These are phyloP conservation scores for Pelargonium cotyledonis DNA, from an alignment of 441 rosid species.

Conservation along the genomic window DNA sequence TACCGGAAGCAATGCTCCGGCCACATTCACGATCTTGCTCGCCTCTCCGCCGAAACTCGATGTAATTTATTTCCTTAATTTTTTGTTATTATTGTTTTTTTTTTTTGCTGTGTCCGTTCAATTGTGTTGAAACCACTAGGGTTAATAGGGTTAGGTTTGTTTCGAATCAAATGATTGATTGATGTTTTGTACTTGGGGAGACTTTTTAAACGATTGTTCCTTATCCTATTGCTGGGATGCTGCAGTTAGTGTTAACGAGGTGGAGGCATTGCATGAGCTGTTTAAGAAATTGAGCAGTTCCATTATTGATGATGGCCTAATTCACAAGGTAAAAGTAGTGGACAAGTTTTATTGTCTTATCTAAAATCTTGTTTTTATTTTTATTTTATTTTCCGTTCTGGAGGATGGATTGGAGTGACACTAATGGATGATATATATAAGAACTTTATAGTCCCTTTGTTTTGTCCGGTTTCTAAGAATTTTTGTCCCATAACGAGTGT, in stretches of 20 bases:
- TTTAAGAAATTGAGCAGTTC: slow-evolving; percentile 70
- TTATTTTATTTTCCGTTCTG: background rate
- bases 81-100: background rate
- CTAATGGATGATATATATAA: too few relatives aligned
- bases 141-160: too few relatives aligned
- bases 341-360: background rate
- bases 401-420: too few relatives aligned
- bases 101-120: too few relatives aligned
- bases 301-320: slow-evolving; percentile 62
- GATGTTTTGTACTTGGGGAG: background rate
- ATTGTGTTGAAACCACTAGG: too few relatives aligned
- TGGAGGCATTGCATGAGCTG: slow-evolving; percentile 69
- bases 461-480: too few relatives aligned
- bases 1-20: slow-evolving; percentile 12
- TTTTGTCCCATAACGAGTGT: too few relatives aligned
- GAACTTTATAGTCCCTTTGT: too few relatives aligned
- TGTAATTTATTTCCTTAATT: slow-evolving; percentile 27
- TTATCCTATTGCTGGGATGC: background rate
- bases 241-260: slow-evolving; percentile 70
- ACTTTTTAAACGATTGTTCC: background rate
- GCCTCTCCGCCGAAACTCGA: slow-evolving; percentile 50
- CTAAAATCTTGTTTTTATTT: background rate
- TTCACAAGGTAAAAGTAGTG: slow-evolving; percentile 59
- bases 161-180: too few relatives aligned
- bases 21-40: slow-evolving; percentile 31